A percentile compares a stretch with the other conserved stretches of the same genome.
Conservation (phyloP, 176 grass and related monocot species). For the Triticum timopheevii region DNA sequence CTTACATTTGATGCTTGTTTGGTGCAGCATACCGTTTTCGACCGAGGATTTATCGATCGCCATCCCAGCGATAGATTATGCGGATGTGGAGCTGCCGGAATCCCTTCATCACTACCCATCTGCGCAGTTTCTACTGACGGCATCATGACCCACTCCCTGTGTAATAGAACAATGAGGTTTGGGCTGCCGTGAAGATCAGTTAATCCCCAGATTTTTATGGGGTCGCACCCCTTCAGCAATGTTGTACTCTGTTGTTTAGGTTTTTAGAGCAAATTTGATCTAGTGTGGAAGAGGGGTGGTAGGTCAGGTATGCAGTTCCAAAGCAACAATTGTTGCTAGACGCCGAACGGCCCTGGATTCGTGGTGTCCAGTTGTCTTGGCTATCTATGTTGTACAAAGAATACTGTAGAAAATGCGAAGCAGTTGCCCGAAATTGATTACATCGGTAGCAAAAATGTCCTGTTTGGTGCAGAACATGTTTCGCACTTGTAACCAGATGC, state of each 20-base stretch:
- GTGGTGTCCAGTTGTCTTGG: not conserved
- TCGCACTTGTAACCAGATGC: not conserved
- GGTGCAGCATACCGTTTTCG: slow-evolving; percentile 87
- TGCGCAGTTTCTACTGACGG: slow-evolving; percentile 52
- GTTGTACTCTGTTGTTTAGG: slow-evolving; percentile 47
- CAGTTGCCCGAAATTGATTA: not conserved
- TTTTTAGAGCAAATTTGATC: not conserved
- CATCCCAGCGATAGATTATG: slow-evolving; percentile 70
- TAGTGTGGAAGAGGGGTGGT: not conserved
- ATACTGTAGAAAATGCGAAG: slow-evolving; percentile 13
- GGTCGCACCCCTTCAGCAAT: slow-evolving; percentile 29
- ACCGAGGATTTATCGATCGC: slow-evolving; percentile 96
- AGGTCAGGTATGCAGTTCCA: not conserved
- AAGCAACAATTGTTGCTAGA: slow-evolving; percentile 76
- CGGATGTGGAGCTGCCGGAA: slow-evolving; percentile 67
- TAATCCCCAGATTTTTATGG: slow-evolving; percentile 26
- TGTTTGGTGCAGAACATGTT: not conserved
- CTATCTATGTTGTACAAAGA: slow-evolving; percentile 38
- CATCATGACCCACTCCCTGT: slow-evolving; percentile 41
- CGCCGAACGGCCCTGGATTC: not conserved
- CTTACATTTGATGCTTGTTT: slow-evolving; percentile 31
- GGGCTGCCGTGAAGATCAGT: slow-evolving; percentile 26
- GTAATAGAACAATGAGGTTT: slow-evolving; percentile 27
- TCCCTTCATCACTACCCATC: slow-evolving; percentile 54
- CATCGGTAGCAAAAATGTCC: not conserved